A percentile compares a stretch with the other conserved stretches of the same genome.
Evolutionary conservation across 2,329 filamentous ascomycete species (phyloP).

Genomic region (Ceratocystiopsis brevicomis): DNA sequence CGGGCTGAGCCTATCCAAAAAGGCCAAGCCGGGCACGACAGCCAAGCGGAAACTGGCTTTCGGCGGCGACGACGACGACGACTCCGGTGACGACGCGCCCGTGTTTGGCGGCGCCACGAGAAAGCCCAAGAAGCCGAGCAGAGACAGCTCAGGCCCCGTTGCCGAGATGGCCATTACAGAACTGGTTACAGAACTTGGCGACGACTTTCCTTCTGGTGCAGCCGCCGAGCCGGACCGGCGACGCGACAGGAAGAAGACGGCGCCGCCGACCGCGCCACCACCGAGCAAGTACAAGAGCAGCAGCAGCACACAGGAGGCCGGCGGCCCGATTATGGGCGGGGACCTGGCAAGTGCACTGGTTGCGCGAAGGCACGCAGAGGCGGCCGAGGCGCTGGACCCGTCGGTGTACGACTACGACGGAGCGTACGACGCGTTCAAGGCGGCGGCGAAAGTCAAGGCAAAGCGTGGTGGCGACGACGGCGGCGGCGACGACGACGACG

Average conservation of each 20-base stretch:
- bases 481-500: slow-evolving; percentile 34
- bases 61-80: slow-evolving; percentile 36
- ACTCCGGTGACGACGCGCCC: slow-evolving; percentile 2
- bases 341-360: slow-evolving; percentile 48
- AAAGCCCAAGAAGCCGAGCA: background rate
- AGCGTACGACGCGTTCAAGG: slow-evolving; percentile 60
- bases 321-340: slow-evolving; percentile 34
- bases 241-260: background rate
- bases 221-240: slow-evolving; percentile 3
- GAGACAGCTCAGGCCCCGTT: slow-evolving; percentile 17
- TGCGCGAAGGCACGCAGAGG: slow-evolving; percentile 43
- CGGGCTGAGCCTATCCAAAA: slow-evolving; percentile 12
- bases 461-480: slow-evolving; percentile 31
- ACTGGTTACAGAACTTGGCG: slow-evolving; percentile 37
- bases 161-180: slow-evolving; percentile 38
- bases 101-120: slow-evolving; percentile 2
- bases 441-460: slow-evolving; percentile 33
- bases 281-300: slow-evolving; percentile 23
- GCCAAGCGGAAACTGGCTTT: slow-evolving; percentile 37
- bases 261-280: slow-evolving; percentile 25
- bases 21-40: slow-evolving; percentile 32
- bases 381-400: slow-evolving; percentile 47
- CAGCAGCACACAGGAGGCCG: slow-evolving; percentile 4
- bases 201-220: slow-evolving; percentile 22
- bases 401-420: slow-evolving; percentile 74